phyloP scores from a whole-genome alignment of 1,284 basidiomycete species.

The Sphaerobolus stellatus region DNA sequence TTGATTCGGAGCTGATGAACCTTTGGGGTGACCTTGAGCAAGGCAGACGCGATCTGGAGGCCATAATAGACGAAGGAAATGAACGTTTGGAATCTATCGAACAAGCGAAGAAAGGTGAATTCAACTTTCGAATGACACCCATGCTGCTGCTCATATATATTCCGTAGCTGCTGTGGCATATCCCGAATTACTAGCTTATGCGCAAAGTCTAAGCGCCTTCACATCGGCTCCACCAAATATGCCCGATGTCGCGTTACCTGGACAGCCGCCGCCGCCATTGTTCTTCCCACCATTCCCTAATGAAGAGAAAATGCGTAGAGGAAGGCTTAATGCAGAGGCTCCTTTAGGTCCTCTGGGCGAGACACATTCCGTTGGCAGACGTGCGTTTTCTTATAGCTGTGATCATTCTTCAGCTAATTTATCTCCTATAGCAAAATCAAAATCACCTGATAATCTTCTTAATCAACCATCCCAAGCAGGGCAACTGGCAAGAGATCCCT shows the following conservation, averaged over 20 bases:
- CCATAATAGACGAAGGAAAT: conserved; percentile 68
- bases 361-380: conserved; percentile 71
- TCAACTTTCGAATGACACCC: not conserved
- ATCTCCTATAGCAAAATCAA: not conserved
- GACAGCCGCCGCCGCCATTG: conserved; percentile 67
- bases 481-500: conserved; percentile 1
- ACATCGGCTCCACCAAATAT: conserved; percentile 83
- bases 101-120: conserved; percentile 65
- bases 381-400: conserved; percentile 40
- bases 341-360: conserved; percentile 74
- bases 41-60: conserved; percentile 65
- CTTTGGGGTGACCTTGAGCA: conserved; percentile 61
- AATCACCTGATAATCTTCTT: conserved; percentile 1
- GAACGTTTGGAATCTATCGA: conserved; percentile 66
- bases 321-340: conserved; percentile 72
- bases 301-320: conserved; percentile 82
- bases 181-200: conserved; percentile 75
- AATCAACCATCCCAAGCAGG: conserved; percentile 2
- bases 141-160: not conserved
- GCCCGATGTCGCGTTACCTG: conserved; percentile 64
- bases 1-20: conserved; percentile 65
- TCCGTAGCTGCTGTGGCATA: conserved; percentile 69
- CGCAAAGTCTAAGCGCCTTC: conserved; percentile 76
- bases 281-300: conserved; percentile 86
- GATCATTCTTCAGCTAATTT: not conserved